These are phyloP conservation scores for Glycine soja DNA, from an alignment of 306 rosid species.

Conservation along the genomic window DNA sequence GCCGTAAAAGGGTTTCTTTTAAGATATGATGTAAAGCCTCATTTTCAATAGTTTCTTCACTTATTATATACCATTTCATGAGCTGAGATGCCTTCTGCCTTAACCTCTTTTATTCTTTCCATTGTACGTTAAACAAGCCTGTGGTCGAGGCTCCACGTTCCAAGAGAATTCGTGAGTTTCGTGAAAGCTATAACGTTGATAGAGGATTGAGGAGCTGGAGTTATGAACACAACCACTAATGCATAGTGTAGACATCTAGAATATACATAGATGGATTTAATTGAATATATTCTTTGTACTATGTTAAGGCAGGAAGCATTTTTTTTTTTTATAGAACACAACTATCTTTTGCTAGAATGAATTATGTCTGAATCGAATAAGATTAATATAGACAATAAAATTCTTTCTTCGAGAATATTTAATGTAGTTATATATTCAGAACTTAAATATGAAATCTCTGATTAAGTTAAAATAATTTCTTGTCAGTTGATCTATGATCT, in stretches of 20 bases:
- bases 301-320: too few relatives aligned
- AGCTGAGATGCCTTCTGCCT: slow-evolving; percentile 17
- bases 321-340: too few relatives aligned
- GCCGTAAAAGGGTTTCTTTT: background rate
- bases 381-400: too few relatives aligned
- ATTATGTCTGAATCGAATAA: too few relatives aligned
- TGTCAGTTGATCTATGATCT: too few relatives aligned
- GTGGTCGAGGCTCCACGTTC: slow-evolving; percentile 35
- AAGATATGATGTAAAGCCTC: background rate
- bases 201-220: slow-evolving; percentile 23
- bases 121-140: slow-evolving; percentile 39
- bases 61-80: background rate
- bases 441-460: too few relatives aligned
- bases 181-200: slow-evolving; percentile 37
- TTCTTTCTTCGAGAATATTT: too few relatives aligned
- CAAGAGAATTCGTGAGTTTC: background rate
- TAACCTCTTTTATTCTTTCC: slow-evolving; percentile 40
- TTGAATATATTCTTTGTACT: slow-evolving; percentile 35
- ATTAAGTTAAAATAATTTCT: too few relatives aligned
- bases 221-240: slow-evolving; percentile 40
- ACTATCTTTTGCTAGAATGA: too few relatives aligned
- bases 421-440: too few relatives aligned
- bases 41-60: background rate
- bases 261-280: slow-evolving; percentile 4
- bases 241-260: slow-evolving; percentile 21